A percentile compares a stretch with the other conserved stretches of the same genome.
Evolutionary conservation across 1,284 basidiomycete genomes (phyloP).

Genomic region (Earliella scabrosa): DNA sequence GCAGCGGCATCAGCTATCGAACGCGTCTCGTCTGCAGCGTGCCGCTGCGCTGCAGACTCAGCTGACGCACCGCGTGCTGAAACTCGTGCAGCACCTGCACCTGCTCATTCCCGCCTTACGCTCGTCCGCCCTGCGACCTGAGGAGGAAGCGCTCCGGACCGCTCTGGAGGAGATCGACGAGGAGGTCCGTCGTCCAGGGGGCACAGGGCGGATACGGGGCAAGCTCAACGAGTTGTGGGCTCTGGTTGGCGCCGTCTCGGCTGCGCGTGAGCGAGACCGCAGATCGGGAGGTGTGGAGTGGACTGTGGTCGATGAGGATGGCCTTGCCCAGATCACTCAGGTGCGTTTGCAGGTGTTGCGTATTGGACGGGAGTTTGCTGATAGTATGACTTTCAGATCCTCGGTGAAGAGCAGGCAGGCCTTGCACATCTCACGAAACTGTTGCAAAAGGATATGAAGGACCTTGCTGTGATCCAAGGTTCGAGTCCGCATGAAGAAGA

Average conservation of each 20-base stretch:
- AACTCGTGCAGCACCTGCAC: constrained; percentile 78
- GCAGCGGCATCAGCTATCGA: constrained; percentile 71
- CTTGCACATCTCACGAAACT: constrained; percentile 81
- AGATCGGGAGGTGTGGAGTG: constrained; percentile 62
- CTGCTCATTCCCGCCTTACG: constrained; percentile 80
- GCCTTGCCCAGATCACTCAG: constrained; percentile 76
- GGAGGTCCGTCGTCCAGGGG: constrained; percentile 62
- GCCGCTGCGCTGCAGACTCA: constrained; percentile 74
- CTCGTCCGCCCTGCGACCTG: constrained; percentile 78
- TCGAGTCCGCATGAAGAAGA: constrained; percentile 43
- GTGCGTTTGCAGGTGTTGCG: constrained; percentile 42
- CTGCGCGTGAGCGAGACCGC: constrained; percentile 58
- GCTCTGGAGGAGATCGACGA: constrained; percentile 79
- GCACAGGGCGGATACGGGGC: constrained; percentile 68
- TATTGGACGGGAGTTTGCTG: neutral
- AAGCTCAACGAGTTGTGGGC: constrained; percentile 89
- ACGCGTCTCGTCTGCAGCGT: constrained; percentile 70
- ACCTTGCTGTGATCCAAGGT: constrained; percentile 74
- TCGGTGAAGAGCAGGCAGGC: constrained; percentile 81
- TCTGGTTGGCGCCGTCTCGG: constrained; percentile 77
- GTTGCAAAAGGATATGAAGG: constrained; percentile 67
- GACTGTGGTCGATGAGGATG: constrained; percentile 86
- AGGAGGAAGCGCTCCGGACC: constrained; percentile 76
- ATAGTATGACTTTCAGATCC: constrained; percentile 52
- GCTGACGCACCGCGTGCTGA: constrained; percentile 75